Evolutionary conservation across 192 early-diverging fungal species (phyloP).

Genomic region (Coemansia sp.): DNA sequence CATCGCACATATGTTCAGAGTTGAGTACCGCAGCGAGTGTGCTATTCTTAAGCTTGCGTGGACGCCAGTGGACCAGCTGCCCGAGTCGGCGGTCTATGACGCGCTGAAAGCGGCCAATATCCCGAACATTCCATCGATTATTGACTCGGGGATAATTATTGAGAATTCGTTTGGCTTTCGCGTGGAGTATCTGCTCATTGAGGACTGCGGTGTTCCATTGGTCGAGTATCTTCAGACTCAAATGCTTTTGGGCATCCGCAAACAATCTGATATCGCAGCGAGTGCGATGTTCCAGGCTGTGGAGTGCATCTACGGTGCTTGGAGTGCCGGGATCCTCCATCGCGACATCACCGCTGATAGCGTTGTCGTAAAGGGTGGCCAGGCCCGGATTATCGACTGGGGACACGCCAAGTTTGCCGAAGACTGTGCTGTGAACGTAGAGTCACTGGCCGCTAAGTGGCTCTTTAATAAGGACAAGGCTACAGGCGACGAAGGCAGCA

Average conservation of each 20-base stretch:
- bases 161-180: background rate
- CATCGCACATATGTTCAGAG: background rate
- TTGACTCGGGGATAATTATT: background rate
- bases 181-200: background rate
- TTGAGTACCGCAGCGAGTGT: background rate
- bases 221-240: background rate
- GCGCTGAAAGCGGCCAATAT: background rate
- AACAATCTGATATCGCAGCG: background rate
- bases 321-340: conserved; percentile 1
- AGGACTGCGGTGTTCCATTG: background rate
- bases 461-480: background rate
- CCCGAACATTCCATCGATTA: background rate
- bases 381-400: background rate
- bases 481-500: background rate
- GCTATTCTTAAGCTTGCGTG: background rate
- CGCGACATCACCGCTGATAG: background rate
- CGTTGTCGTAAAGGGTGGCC: background rate
- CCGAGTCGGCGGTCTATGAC: conserved; percentile 1
- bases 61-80: background rate
- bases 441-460: background rate
- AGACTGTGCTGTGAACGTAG: background rate
- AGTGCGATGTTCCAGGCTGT: background rate
- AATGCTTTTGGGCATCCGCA: background rate
- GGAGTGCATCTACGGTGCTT: background rate
- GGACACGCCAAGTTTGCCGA: background rate